These are phyloP conservation scores for Allomyces macrogynus DNA, from an alignment of 192 early-diverging fungal genomes.

Conservation along the genomic window DNA sequence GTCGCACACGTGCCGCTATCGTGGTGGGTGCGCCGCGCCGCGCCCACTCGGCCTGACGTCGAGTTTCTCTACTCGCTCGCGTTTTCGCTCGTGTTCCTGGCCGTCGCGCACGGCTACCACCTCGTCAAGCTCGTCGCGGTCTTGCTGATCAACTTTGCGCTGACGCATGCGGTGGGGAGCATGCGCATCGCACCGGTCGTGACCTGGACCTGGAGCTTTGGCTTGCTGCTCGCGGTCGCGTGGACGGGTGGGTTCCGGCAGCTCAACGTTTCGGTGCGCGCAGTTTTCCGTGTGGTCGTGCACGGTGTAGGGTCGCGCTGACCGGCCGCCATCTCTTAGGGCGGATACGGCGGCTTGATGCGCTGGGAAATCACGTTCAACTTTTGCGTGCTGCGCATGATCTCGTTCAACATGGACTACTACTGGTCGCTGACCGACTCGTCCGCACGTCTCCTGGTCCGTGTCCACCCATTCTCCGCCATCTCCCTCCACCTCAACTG, in stretches of 20 bases:
- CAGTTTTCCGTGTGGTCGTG: constrained; percentile 30
- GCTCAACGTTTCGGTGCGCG: constrained; percentile 13
- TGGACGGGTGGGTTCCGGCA: constrained; percentile 53
- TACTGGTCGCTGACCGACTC: constrained; percentile 39
- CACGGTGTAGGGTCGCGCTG: constrained; percentile 4
- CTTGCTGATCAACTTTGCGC: constrained; percentile 37
- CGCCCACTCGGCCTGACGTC: constrained; percentile 13
- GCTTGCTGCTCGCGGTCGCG: constrained; percentile 62
- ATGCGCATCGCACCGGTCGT: constrained; percentile 33
- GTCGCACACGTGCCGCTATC: constrained; percentile 24
- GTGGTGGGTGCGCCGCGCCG: constrained; percentile 16
- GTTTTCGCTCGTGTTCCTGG: constrained; percentile 39
- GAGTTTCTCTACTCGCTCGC: constrained; percentile 26
- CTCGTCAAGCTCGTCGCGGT: constrained; percentile 53
- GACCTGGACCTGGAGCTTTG: constrained; percentile 67
- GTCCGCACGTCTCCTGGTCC: background rate
- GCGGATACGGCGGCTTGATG: constrained; percentile 45
- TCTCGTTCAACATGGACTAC: constrained; percentile 86
- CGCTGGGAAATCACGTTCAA: constrained; percentile 86
- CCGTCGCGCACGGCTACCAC: constrained; percentile 50
- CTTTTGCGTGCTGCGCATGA: constrained; percentile 65
- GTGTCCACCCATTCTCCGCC: background rate
- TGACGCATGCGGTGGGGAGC: constrained; percentile 30
- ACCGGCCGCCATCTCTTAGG: constrained; percentile 15
- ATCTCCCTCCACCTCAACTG: background rate